phyloP scores from a whole-genome alignment of 176 grass and related monocot genomes.

The Eragrostis nindensis region DNA sequence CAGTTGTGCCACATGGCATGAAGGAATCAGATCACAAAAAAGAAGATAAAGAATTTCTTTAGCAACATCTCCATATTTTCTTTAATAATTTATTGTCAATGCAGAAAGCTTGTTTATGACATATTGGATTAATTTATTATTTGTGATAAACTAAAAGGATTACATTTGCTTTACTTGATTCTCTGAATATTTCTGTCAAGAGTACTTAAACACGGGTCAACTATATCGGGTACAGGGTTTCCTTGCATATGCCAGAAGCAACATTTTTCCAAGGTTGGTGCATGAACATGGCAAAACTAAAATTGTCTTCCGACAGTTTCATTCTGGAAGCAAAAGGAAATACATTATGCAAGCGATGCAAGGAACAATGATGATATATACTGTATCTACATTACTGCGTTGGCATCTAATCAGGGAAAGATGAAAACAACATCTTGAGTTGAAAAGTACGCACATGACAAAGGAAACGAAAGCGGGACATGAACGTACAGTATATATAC shows the following conservation, averaged over 20 bases:
- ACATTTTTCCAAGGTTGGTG: neutral
- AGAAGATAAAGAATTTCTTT: neutral
- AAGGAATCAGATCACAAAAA: neutral
- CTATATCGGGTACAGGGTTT: neutral
- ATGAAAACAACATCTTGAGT: constrained; percentile 9
- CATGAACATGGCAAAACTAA: constrained; percentile 6
- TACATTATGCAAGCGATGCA: constrained; percentile 35
- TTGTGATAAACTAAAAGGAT: too few relatives aligned
- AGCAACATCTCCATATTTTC: neutral
- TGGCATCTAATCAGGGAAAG: neutral
- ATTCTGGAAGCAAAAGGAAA: constrained; percentile 34
- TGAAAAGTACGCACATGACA: neutral
- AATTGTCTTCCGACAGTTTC: neutral
- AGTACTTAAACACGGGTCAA: neutral
- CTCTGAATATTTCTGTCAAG: too few relatives aligned
- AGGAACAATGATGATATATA: neutral
- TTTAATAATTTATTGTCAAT: neutral
- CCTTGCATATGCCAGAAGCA: constrained; percentile 1
- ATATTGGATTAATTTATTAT: too few relatives aligned
- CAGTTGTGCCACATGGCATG: constrained; percentile 7
- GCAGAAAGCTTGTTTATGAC: neutral
- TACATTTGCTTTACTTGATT: too few relatives aligned
- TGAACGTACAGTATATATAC: neutral
- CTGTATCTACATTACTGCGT: neutral
- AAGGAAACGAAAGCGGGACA: neutral